Conservation (phyloP, 202 grass and related monocot species). For the Zizania palustris region DNA sequence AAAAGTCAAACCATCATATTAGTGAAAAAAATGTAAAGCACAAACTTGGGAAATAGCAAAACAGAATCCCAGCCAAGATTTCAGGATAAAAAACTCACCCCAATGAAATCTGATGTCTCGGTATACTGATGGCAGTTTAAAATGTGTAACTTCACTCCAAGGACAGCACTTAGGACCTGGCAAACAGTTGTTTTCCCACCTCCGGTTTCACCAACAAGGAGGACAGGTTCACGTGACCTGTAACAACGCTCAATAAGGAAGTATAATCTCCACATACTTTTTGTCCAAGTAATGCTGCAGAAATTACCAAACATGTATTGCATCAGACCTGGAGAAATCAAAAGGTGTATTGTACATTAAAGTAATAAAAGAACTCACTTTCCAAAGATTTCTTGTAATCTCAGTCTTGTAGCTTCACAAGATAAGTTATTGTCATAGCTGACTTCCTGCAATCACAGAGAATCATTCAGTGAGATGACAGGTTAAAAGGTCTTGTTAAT, state of each 20-base stretch:
- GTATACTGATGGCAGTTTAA: conserved; percentile 99
- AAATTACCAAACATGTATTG: conserved; percentile 29
- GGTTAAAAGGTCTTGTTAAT: neutral
- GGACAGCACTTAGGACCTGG: conserved; percentile 79
- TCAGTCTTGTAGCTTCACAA: conserved; percentile 52
- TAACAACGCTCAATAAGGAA: conserved; percentile 95
- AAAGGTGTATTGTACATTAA: conserved; percentile 6
- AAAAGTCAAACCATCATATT: conserved; percentile 33
- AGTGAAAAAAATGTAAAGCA: conserved; percentile 13
- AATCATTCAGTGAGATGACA: conserved; percentile 15
- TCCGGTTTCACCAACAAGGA: conserved; percentile 95
- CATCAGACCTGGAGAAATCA: conserved; percentile 28
- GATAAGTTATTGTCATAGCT: conserved; percentile 40
- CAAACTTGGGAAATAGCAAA: conserved; percentile 26
- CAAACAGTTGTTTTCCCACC: conserved; percentile 97
- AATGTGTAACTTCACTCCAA: conserved; percentile 74
- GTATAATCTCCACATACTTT: conserved; percentile 88
- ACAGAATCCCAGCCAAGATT: conserved; percentile 31
- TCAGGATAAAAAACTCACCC: conserved; percentile 59
- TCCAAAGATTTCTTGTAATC: conserved; percentile 62
- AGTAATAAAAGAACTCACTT: conserved; percentile 60
- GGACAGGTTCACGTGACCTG: conserved; percentile 83
- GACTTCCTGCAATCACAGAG: conserved; percentile 59
- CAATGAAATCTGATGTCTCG: conserved; percentile 94
- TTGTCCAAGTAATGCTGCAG: conserved; percentile 95